Percentiles rank a stretch among this genome's conserved stretches.
Evolutionary conservation across 176 grass and related monocot genomes (phyloP).

Genomic region (Aegilops speltoides): DNA sequence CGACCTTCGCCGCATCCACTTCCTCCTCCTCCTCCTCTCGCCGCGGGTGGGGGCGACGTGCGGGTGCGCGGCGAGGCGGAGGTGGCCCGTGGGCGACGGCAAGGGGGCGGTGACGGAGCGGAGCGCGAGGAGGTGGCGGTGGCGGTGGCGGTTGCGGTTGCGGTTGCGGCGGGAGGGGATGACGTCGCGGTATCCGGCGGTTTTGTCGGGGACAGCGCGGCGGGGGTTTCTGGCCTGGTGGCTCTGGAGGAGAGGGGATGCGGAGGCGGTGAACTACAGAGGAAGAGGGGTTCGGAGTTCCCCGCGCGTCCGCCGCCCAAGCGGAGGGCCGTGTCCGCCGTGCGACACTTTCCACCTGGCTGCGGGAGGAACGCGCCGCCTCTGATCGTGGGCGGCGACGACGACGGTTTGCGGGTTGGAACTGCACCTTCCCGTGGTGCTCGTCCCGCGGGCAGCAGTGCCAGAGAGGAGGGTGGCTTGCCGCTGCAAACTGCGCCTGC

Average conservation of each 20-base stretch:
- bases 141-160: not conserved
- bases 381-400: not conserved
- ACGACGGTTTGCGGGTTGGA: not conserved
- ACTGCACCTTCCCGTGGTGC: not conserved
- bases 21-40: not conserved
- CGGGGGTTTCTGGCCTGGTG: not conserved
- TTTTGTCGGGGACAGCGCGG: not conserved
- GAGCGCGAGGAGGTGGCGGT: not conserved
- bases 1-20: not conserved
- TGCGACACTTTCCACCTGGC: slow-evolving; percentile 30
- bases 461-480: not conserved
- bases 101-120: not conserved
- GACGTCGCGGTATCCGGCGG: not conserved
- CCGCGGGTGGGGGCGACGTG: not conserved
- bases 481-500: not conserved
- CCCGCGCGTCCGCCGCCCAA: slow-evolving; percentile 9
- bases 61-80: not conserved
- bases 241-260: not conserved
- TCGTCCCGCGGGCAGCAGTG: not conserved
- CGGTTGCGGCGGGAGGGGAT: not conserved
- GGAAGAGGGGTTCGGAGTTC: not conserved
- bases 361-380: slow-evolving; percentile 13
- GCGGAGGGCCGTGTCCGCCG: slow-evolving; percentile 11
- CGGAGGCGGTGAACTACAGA: not conserved
- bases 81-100: not conserved